A percentile compares a stretch with the other conserved stretches of the same genome.
Conservation (phyloP, 371 early-diverging fungal species). For the Paraphysoderma sedebokerense region DNA sequence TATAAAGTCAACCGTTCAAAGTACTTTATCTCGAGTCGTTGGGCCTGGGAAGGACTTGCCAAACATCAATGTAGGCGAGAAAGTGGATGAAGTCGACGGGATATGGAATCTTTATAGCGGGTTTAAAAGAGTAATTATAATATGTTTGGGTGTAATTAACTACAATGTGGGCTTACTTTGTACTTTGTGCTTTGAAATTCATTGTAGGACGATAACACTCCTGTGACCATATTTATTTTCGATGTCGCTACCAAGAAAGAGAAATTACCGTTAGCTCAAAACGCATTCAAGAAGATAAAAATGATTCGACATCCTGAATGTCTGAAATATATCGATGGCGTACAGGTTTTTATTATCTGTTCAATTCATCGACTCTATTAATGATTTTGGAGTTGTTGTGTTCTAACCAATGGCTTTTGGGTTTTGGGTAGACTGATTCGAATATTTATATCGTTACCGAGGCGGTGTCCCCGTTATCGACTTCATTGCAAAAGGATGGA, state of each 20-base stretch:
- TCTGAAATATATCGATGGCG: constrained; percentile 62
- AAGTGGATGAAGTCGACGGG: constrained; percentile 25
- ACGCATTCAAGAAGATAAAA: constrained; percentile 66
- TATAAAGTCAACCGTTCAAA: not conserved
- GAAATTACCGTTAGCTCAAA: constrained; percentile 56
- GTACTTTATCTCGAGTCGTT: not conserved
- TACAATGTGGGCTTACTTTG: not conserved
- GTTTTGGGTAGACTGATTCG: constrained; percentile 40
- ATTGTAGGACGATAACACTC: constrained; percentile 44
- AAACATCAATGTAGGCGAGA: not conserved
- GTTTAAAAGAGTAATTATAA: constrained; percentile 45
- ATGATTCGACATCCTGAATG: constrained; percentile 84
- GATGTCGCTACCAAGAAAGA: constrained; percentile 46
- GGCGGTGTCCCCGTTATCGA: constrained; percentile 50
- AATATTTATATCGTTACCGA: constrained; percentile 87
- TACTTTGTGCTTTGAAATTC: not conserved
- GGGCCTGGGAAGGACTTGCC: not conserved
- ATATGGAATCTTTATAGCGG: constrained; percentile 67
- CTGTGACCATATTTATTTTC: constrained; percentile 76
- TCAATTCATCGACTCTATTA: too few species aligned
- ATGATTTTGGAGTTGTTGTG: not conserved
- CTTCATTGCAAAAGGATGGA: constrained; percentile 21
- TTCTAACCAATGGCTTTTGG: not conserved
- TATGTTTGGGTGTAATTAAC: not conserved
- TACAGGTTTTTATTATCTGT: too few species aligned